Evolutionary conservation across 352 stramenopile species (phyloP), one percentile per base, ranked within the genome.

Genomic region (Hyaloperonospora arabidopsidis): DNA sequence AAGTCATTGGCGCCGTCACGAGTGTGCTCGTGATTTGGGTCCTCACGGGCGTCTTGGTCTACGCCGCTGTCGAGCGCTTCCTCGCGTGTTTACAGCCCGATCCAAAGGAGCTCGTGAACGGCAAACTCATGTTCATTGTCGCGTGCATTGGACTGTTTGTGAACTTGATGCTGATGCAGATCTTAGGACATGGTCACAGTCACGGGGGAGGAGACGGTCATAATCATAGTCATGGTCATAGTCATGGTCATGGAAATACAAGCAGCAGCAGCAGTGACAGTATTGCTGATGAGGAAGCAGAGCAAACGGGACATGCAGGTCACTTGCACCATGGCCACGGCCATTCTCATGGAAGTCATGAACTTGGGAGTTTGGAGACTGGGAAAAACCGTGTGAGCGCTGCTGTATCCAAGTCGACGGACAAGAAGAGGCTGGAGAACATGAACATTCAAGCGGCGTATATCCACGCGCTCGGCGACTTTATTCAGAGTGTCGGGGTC

Each of bases 381-480:
- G 55, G 61, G 18, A 17, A 72, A 39, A 19, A 44, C 15, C 35
- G n/a, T 5, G 3, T 7, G 25, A 29, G 25, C 7, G 25, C 25
- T 29, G 25, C 25, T 29, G 41, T 13, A 18, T 34, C 19, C 41
- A 52, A 12, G 40, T 49, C 18, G 21, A 44, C 68, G 39, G 23
- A 28, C 25, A 58, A 70, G 45, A 70, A 70, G 53, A 79, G 84
- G n/a, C 59, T 84, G 5, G 75, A 87, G 59, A 98, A 98, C 66
- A 70, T 98, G 34, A 98, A 98, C 65, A 84, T 99, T 45, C 61
- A 97, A 52, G 95, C 96, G 14, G 96, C 96, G 10, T 97, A 98
- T 74, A 87, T 99, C 50, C 96, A 99, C 72, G 96, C 97, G 8
- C 62, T 99, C 12, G 96, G 91, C 15, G 97, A 99, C 74, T 89